Evolutionary conservation across 192 early-diverging fungal species (phyloP), one percentile per base, ranked within the genome.

Genomic region (Pilaira anomala): DNA sequence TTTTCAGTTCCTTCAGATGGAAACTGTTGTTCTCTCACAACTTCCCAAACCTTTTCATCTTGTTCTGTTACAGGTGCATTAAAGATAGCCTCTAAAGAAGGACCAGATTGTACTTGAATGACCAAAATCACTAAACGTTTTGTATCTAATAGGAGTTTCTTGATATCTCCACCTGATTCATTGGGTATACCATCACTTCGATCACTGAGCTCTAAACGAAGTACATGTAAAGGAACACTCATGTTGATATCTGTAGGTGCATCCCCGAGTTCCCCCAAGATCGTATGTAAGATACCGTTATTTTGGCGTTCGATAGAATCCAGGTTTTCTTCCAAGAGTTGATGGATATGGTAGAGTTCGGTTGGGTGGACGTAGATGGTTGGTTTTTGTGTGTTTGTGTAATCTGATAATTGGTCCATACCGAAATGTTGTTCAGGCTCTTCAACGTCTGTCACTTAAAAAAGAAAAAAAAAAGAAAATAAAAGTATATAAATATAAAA

Each of bases 331-430:
- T 86, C 73, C 4, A 99, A 65, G 54, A 87, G 85, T 53, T 80
- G 80, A 72, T 99, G 98, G 62, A 96, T 87, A 22, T 89, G 85
- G 66, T 90, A 93, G 56, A 99, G 89, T 79, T 98, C 96, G 51
- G 85, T 79, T 9, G 94, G 90, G 3, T 91, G 88, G 62, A 99
- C 95, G 68, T 91, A 90, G 36, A 99, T 88, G 3, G 82, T 82
- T 12, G 93, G 93, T 64, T 93, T 93, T 64, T 90, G 80, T 13
- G 89, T 90, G 52, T 77, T 82, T 12, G 81, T 83, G 65, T 86
- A 76, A 46, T 98, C 96, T 4, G 85, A 80, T 69, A 89, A 96
- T 73, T 90, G 90, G 76, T 97, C 92, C 42, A 98, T 93, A 19
- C 90, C 83, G 74, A 94, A 97, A 63, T 91, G 85, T 28, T 87